Percentiles rank a stretch among this genome's conserved stretches.
Evolutionary conservation across 768 basidiomycete genomes (phyloP).

Genomic region (Lactarius evosmus): DNA sequence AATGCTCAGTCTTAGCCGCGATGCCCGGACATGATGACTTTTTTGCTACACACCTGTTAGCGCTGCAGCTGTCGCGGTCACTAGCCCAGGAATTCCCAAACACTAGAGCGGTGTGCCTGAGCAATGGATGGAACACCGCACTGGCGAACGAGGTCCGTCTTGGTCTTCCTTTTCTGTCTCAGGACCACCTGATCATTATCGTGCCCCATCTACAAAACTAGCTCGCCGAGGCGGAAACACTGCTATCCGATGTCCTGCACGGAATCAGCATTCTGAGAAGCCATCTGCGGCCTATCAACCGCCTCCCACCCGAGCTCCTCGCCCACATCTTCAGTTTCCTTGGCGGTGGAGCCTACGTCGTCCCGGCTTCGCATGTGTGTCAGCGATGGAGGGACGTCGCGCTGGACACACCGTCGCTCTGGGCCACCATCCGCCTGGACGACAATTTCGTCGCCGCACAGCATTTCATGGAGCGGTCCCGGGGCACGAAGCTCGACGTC

Average conservation of each 20-base stretch:
- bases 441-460: not conserved
- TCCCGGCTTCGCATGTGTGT: slow-evolving; percentile 16
- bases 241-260: not conserved
- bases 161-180: not conserved
- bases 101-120: slow-evolving; percentile 4
- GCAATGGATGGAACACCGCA: not conserved
- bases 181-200: not conserved
- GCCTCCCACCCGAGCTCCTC: slow-evolving; percentile 19
- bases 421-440: slow-evolving; percentile 17
- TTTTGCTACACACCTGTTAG: not conserved
- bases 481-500: slow-evolving; percentile 6
- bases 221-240: slow-evolving; percentile 11
- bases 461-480: slow-evolving; percentile 8
- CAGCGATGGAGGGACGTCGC: slow-evolving; percentile 12
- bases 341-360: slow-evolving; percentile 1
- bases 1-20: not conserved
- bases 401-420: not conserved
- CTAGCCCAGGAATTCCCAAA: slow-evolving; percentile 5
- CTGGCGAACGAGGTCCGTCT: slow-evolving; percentile 16
- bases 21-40: not conserved
- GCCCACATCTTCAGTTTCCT: slow-evolving; percentile 16
- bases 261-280: not conserved
- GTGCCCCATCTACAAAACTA: not conserved
- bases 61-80: slow-evolving; percentile 12
- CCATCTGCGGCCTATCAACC: slow-evolving; percentile 8